phyloP scores from a whole-genome alignment of 73 alveolate species.

The Symbiodinium natans region DNA sequence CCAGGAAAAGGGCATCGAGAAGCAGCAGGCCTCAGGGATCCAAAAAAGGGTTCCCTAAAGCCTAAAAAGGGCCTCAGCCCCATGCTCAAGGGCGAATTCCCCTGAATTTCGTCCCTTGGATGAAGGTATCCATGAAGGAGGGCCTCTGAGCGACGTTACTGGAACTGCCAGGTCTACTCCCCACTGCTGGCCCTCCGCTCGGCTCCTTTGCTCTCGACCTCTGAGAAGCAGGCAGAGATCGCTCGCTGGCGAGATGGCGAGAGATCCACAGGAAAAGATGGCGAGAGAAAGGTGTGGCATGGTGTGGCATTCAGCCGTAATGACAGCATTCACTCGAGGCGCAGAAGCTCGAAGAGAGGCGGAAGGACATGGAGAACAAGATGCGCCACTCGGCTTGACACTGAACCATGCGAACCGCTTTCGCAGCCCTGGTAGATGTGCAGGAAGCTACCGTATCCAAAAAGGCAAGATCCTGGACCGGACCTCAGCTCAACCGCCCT shows the following conservation, averaged over 20 bases:
- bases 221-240: slow-evolving; percentile 61
- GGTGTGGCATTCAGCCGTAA: too few species aligned
- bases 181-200: slow-evolving; percentile 78
- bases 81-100: too few species aligned
- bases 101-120: too few species aligned
- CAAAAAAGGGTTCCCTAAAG: too few species aligned
- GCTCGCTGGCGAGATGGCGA: too few species aligned
- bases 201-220: slow-evolving; percentile 49
- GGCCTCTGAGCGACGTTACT: background rate
- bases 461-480: background rate
- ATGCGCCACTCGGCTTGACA: background rate
- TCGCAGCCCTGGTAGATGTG: too few species aligned
- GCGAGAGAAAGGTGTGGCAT: too few species aligned
- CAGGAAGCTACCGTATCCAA: background rate
- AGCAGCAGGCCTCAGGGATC: slow-evolving; percentile 94
- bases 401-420: background rate
- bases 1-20: slow-evolving; percentile 66
- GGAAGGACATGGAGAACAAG: slow-evolving; percentile 51
- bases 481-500: background rate
- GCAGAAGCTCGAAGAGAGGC: slow-evolving; percentile 30
- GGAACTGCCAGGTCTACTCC: slow-evolving; percentile 23
- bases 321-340: background rate
- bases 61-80: too few species aligned
- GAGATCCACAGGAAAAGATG: too few species aligned
- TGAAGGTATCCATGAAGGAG: background rate